These are phyloP conservation scores for Magnusiomyces paraingens DNA, from an alignment of 1,139 yeast species.

Conservation along the genomic window DNA sequence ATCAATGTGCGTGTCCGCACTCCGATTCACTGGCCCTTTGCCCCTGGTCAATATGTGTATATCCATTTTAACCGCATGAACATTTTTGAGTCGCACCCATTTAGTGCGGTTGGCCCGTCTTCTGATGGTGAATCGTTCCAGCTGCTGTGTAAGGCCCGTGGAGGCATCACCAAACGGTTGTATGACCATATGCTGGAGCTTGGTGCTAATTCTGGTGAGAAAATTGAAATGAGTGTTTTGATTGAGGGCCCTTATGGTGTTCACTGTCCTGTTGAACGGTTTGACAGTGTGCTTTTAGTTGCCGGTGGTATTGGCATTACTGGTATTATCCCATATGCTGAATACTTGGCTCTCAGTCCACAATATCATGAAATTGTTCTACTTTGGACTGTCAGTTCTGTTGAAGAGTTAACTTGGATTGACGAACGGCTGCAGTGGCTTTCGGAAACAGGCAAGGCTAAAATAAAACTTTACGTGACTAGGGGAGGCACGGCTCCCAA, in stretches of 20 bases:
- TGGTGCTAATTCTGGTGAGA: slow-evolving; percentile 21
- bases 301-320: slow-evolving; percentile 79
- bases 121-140: slow-evolving; percentile 34
- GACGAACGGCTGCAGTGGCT: slow-evolving; percentile 25
- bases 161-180: slow-evolving; percentile 30
- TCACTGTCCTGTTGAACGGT: slow-evolving; percentile 47
- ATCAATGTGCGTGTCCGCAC: slow-evolving; percentile 29
- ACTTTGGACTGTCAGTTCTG: slow-evolving; percentile 27
- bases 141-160: slow-evolving; percentile 35
- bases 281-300: slow-evolving; percentile 48
- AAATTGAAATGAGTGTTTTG: slow-evolving; percentile 34
- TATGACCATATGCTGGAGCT: slow-evolving; percentile 22
- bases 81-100: slow-evolving; percentile 58
- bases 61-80: slow-evolving; percentile 44
- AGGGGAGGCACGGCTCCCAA: background rate
- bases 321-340: slow-evolving; percentile 39
- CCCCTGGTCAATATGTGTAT: slow-evolving; percentile 61
- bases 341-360: slow-evolving; percentile 21
- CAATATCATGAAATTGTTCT: slow-evolving; percentile 21
- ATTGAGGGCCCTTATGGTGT: slow-evolving; percentile 65
- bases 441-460: slow-evolving; percentile 19
- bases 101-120: slow-evolving; percentile 44
- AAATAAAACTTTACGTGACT: slow-evolving; percentile 25
- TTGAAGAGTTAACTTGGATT: slow-evolving; percentile 25
- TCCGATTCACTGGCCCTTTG: slow-evolving; percentile 37